These are phyloP conservation scores for Metschnikowia henanensis DNA, from an alignment of 805 yeast species.

Conservation along the genomic window DNA sequence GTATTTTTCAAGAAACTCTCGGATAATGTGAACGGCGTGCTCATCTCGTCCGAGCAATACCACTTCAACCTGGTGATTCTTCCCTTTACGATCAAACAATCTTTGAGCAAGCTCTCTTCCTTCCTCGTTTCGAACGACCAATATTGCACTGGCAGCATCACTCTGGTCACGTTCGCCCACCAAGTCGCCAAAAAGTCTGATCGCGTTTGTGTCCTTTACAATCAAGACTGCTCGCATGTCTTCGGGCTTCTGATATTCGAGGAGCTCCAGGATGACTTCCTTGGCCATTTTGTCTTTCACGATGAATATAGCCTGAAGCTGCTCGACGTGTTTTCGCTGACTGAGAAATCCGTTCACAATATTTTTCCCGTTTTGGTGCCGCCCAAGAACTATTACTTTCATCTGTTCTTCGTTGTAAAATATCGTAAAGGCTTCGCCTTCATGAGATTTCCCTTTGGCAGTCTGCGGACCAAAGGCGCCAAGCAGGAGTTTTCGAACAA, in stretches of 20 bases:
- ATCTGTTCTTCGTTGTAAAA: neutral
- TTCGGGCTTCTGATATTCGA: neutral
- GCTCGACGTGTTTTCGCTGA: neutral
- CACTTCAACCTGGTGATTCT: neutral
- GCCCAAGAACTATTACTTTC: neutral
- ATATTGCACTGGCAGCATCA: neutral
- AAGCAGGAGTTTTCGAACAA: neutral
- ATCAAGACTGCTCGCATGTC: neutral
- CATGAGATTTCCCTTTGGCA: neutral
- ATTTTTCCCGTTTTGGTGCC: neutral
- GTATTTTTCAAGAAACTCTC: neutral
- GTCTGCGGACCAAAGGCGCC: neutral
- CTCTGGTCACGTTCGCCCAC: neutral
- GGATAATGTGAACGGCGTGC: neutral
- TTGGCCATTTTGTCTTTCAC: neutral
- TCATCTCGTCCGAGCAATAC: neutral
- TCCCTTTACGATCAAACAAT: neutral
- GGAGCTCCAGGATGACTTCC: neutral
- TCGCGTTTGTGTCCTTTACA: neutral
- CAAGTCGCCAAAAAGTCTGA: neutral
- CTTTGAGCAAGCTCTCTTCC: neutral
- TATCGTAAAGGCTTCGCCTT: neutral
- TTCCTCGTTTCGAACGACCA: neutral
- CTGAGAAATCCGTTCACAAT: neutral
- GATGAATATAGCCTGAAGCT: neutral